Evolutionary conservation across 2,329 filamentous ascomycete genomes (phyloP).

Genomic region (Tolypocladium endophyticum): DNA sequence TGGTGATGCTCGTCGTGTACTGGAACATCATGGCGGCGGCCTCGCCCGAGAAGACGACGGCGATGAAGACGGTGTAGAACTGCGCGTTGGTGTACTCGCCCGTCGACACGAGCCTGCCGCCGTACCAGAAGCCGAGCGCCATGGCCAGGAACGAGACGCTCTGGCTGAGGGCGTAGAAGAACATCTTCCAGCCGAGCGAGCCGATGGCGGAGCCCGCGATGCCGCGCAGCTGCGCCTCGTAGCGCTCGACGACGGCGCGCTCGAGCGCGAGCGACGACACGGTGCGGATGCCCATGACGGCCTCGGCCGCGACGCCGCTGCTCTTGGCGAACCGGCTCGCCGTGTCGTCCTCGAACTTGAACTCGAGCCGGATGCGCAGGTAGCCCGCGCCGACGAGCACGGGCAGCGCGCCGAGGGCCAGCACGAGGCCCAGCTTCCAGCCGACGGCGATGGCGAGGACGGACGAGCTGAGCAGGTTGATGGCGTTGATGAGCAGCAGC

Average conservation of each 20-base stretch:
- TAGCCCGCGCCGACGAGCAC: conserved; percentile 34
- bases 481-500: conserved; percentile 33
- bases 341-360: conserved; percentile 32
- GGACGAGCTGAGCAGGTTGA: conserved; percentile 33
- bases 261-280: conserved; percentile 38
- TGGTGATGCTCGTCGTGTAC: conserved; percentile 40
- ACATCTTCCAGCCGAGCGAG: conserved; percentile 26
- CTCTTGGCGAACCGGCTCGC: conserved; percentile 33
- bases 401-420: conserved; percentile 34
- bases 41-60: conserved; percentile 35
- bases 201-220: conserved; percentile 18
- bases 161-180: conserved; percentile 29
- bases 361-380: conserved; percentile 36
- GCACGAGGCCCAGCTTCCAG: conserved; percentile 40
- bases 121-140: conserved; percentile 30
- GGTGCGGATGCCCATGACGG: conserved; percentile 36
- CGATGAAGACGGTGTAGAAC: conserved; percentile 42
- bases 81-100: conserved; percentile 35
- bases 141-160: conserved; percentile 26
- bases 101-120: conserved; percentile 26
- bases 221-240: conserved; percentile 18
- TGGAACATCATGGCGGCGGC: conserved; percentile 31
- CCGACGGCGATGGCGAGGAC: conserved; percentile 33
- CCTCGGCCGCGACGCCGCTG: conserved; percentile 38
- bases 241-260: conserved; percentile 25